Conservation (phyloP, 2,329 filamentous ascomycete species). For the Ophiocordyceps polyrhachis-furcata region DNA sequence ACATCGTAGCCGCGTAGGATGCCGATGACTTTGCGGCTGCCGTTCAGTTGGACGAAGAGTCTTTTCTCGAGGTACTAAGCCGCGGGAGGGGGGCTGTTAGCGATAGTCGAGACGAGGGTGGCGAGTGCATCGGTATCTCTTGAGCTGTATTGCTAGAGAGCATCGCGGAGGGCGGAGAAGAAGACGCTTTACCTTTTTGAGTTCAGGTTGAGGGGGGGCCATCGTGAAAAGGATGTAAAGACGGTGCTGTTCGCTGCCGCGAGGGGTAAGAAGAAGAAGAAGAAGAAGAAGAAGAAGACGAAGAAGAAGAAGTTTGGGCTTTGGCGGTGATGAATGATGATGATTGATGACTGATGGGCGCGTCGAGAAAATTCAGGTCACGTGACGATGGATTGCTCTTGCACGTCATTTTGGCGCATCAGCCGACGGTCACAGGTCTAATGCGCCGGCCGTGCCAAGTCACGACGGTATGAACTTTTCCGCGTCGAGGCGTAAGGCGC, state of each 20-base stretch:
- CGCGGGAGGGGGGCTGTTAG: conserved; percentile 13
- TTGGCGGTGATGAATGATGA: too few relatives aligned
- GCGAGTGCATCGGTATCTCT: neutral
- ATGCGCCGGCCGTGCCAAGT: neutral
- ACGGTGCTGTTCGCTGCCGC: conserved; percentile 8
- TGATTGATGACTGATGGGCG: too few relatives aligned
- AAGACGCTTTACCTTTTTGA: conserved; percentile 62
- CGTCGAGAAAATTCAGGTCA: conserved; percentile 16
- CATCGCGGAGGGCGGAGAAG: neutral
- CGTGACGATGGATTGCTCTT: conserved; percentile 22
- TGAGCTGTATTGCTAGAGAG: neutral
- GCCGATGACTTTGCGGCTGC: conserved; percentile 91
- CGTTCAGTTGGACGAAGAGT: conserved; percentile 93
- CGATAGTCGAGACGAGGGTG: neutral
- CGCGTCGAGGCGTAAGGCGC: conserved; percentile 45
- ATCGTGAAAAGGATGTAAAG: conserved; percentile 36
- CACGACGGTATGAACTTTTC: conserved; percentile 31
- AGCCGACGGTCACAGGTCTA: neutral
- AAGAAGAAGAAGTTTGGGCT: too few relatives aligned
- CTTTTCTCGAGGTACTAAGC: conserved; percentile 94
- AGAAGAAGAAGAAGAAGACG: too few relatives aligned
- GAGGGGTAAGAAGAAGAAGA: conserved; percentile 3
- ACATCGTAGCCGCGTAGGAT: conserved; percentile 93
- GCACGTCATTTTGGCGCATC: neutral
- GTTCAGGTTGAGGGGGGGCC: conserved; percentile 96